phyloP scores from a whole-genome alignment of 2,329 filamentous ascomycete genomes.

The Alternaria burnsii region DNA sequence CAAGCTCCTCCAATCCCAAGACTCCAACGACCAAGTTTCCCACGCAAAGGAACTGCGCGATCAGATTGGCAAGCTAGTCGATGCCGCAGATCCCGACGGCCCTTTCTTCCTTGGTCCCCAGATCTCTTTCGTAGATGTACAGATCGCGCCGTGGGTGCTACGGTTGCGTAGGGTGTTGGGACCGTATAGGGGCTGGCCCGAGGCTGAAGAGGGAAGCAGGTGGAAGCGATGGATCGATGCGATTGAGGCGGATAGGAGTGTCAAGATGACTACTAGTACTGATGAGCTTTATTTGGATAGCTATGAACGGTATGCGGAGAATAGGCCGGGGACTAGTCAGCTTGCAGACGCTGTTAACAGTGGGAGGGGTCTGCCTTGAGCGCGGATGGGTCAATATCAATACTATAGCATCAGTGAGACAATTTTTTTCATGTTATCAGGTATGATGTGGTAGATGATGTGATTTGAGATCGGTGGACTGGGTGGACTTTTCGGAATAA shows the following conservation, averaged over 20 bases:
- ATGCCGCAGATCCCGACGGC: conserved; percentile 65
- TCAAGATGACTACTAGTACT: conserved; percentile 72
- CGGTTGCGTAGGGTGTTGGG: conserved; percentile 72
- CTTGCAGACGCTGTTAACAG: conserved; percentile 68
- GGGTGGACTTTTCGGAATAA: too few species aligned
- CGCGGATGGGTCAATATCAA: background rate
- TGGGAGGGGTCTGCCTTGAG: conserved; percentile 61
- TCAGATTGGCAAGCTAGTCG: conserved; percentile 70
- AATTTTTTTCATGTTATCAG: too few species aligned
- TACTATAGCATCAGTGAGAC: background rate
- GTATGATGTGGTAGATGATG: too few species aligned
- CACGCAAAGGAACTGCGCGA: conserved; percentile 69
- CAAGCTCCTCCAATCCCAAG: conserved; percentile 72
- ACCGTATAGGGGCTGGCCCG: conserved; percentile 72
- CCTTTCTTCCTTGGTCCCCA: conserved; percentile 72
- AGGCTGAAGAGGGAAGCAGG: conserved; percentile 68
- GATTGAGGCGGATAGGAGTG: conserved; percentile 69
- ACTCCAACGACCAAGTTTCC: conserved; percentile 65
- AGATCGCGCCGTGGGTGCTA: conserved; percentile 78
- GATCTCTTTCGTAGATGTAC: conserved; percentile 74
- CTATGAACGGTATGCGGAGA: conserved; percentile 70
- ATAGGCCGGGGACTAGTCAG: conserved; percentile 66
- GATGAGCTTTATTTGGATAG: conserved; percentile 73
- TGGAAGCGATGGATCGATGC: conserved; percentile 76
- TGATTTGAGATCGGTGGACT: too few species aligned